phyloP scores from a whole-genome alignment of 2,329 filamentous ascomycete genomes.

The Calonectria pauciramosa region DNA sequence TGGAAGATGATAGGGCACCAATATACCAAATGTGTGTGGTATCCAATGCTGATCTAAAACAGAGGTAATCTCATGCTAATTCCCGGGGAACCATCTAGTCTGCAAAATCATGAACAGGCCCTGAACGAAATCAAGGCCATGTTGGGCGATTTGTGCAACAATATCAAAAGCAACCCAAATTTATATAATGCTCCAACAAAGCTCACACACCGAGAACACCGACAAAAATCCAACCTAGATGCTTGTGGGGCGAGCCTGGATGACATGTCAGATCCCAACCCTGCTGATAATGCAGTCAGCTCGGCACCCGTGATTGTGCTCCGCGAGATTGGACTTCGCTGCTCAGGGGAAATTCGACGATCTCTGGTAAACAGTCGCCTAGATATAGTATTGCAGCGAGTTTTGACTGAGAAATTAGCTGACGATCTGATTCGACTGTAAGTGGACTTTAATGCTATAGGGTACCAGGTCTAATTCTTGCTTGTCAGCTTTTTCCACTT shows the following conservation, averaged over 20 bases:
- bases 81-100: not conserved
- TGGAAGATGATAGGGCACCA: not conserved
- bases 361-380: not conserved
- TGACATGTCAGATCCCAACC: not conserved
- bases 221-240: not conserved
- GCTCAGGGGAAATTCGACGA: not conserved
- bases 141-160: not conserved
- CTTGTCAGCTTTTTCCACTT: constrained; percentile 1
- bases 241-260: not conserved
- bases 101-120: not conserved
- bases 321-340: not conserved
- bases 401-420: not conserved
- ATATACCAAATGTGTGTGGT: not conserved
- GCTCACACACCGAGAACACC: too few species aligned
- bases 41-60: not conserved
- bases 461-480: not conserved
- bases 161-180: not conserved
- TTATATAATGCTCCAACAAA: not conserved
- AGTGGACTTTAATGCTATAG: not conserved
- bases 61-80: not conserved
- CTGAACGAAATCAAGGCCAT: not conserved
- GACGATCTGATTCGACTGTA: constrained; percentile 11
- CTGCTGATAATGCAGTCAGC: not conserved
- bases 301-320: constrained; percentile 1
- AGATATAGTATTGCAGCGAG: not conserved